Evolutionary conservation across 1,139 yeast species (phyloP).

Genomic region (Suhomyces panamericanus): DNA sequence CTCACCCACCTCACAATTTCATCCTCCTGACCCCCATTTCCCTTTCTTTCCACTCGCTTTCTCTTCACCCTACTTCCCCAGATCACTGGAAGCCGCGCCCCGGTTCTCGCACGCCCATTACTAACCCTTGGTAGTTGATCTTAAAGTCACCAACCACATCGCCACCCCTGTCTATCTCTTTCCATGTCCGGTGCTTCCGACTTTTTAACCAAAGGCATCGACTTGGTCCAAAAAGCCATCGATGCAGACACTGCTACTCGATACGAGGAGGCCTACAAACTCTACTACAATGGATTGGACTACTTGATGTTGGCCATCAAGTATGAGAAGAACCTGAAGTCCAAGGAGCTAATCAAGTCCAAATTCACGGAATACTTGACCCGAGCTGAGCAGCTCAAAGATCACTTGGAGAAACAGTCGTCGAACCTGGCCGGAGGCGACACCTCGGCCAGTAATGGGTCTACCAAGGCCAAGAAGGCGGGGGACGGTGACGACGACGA

Average conservation of each 20-base stretch:
- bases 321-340: conserved; percentile 88
- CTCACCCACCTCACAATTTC: too few species aligned
- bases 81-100: background rate
- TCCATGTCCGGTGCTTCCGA: conserved; percentile 61
- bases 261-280: conserved; percentile 91
- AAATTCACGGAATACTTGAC: conserved; percentile 90
- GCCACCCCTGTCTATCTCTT: background rate
- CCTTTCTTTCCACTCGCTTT: background rate
- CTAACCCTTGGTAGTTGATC: background rate
- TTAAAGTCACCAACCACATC: background rate
- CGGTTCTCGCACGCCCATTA: background rate
- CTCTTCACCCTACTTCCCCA: background rate
- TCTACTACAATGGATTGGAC: conserved; percentile 91
- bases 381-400: conserved; percentile 92
- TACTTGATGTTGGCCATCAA: conserved; percentile 94
- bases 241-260: conserved; percentile 90
- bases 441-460: conserved; percentile 51
- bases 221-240: conserved; percentile 89
- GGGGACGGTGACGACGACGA: conserved; percentile 66
- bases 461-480: conserved; percentile 58
- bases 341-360: conserved; percentile 84
- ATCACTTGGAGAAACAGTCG: conserved; percentile 70
- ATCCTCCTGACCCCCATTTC: background rate
- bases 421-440: conserved; percentile 50
- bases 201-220: conserved; percentile 89